These are phyloP conservation scores for Leptodontidium sp. DNA, from an alignment of 2,329 filamentous ascomycete species.

Conservation along the genomic window DNA sequence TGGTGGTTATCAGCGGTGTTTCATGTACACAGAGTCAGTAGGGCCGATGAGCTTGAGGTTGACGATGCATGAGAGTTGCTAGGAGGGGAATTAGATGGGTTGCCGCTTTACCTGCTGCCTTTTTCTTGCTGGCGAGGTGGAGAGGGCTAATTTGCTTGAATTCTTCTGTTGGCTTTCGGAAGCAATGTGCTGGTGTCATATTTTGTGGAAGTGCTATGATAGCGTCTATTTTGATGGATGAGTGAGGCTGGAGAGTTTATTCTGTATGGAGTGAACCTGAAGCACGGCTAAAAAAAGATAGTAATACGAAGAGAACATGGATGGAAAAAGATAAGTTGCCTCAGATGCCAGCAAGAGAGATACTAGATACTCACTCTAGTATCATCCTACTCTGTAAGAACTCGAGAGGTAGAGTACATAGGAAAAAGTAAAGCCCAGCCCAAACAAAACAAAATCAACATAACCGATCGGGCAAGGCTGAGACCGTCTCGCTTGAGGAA, in stretches of 20 bases:
- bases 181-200: neutral
- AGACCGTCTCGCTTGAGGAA: neutral
- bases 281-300: too few species aligned
- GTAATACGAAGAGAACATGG: neutral
- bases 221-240: too few species aligned
- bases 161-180: neutral
- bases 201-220: too few species aligned
- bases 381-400: too few species aligned
- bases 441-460: neutral
- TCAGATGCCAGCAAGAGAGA: neutral
- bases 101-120: neutral
- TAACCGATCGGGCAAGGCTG: neutral
- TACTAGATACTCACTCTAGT: too few species aligned
- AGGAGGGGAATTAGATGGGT: neutral
- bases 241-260: too few species aligned
- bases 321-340: neutral
- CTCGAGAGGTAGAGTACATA: neutral
- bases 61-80: neutral
- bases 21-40: too few species aligned
- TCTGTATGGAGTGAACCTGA: too few species aligned
- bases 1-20: too few species aligned
- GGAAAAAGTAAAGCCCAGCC: too few species aligned
- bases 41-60: neutral
- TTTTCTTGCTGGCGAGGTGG: neutral
- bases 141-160: neutral